These are phyloP conservation scores for Volutella citrinella DNA, from an alignment of 2,329 filamentous ascomycete genomes.

Conservation along the genomic window DNA sequence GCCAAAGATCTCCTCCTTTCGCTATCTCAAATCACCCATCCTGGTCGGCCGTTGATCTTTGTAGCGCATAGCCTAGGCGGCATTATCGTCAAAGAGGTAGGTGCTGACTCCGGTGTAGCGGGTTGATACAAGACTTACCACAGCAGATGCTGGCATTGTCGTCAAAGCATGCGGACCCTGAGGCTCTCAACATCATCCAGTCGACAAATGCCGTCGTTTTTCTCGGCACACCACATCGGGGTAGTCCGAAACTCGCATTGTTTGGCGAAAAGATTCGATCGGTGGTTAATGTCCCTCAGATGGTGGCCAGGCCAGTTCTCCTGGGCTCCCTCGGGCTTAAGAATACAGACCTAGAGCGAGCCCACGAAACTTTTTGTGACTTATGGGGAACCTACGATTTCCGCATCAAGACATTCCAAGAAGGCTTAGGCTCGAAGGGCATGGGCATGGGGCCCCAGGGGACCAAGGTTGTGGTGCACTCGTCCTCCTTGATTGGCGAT, in stretches of 20 bases:
- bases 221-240: slow-evolving; percentile 33
- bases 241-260: slow-evolving; percentile 17
- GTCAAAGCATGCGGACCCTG: no score
- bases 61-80: slow-evolving; percentile 34
- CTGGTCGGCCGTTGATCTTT: slow-evolving; percentile 28
- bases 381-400: slow-evolving; percentile 11
- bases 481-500: slow-evolving; percentile 10
- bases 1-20: no score
- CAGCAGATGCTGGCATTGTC: no score
- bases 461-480: slow-evolving; percentile 12
- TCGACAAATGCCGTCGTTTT: slow-evolving; percentile 29
- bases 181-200: slow-evolving; percentile 17
- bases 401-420: slow-evolving; percentile 16
- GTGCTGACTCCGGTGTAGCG: no score
- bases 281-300: slow-evolving; percentile 17
- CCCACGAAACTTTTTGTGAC: slow-evolving; percentile 10
- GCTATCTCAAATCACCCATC: slow-evolving; percentile 9
- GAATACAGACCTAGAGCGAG: slow-evolving; percentile 11
- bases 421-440: slow-evolving; percentile 4
- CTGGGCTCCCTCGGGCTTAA: slow-evolving; percentile 7
- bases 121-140: no score
- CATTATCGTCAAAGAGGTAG: slow-evolving; percentile 31
- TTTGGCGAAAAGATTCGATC: slow-evolving; percentile 9
- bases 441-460: slow-evolving; percentile 8
- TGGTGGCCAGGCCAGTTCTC: slow-evolving; percentile 5